A percentile compares a stretch with the other conserved stretches of the same genome.
Conservation (phyloP, 148 eudicot genomes). For the Hydrangea macrophylla region DNA sequence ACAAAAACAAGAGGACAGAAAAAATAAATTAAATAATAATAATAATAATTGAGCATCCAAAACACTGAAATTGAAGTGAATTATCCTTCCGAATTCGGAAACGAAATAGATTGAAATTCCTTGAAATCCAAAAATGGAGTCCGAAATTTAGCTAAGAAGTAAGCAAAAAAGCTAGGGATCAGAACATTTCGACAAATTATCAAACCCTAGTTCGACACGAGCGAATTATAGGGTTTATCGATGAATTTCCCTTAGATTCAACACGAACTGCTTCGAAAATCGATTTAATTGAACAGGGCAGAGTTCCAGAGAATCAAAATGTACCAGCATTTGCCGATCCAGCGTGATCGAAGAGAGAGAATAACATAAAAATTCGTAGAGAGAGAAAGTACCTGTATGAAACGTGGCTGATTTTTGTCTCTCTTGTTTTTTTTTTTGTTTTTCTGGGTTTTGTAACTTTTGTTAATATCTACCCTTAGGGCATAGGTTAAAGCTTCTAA, state of each 20-base stretch:
- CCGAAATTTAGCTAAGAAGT: conserved; percentile 12
- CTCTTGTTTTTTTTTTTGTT: conserved; percentile 9
- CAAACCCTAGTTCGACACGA: conserved; percentile 44
- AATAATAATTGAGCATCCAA: conserved; percentile 5
- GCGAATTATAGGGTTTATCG: conserved; percentile 37
- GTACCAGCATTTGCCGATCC: conserved; percentile 56
- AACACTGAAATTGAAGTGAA: conserved; percentile 10
- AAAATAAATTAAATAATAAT: too few relatives aligned
- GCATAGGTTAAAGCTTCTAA: too few relatives aligned
- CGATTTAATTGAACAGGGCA: conserved; percentile 3
- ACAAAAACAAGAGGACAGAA: neutral
- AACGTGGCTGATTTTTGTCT: conserved; percentile 19
- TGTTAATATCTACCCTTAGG: too few relatives aligned
- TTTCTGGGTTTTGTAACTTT: too few relatives aligned
- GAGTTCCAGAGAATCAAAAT: conserved; percentile 7
- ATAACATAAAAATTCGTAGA: conserved; percentile 16
- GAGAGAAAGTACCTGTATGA: conserved; percentile 28
- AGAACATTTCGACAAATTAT: conserved; percentile 9
- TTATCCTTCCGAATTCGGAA: neutral
- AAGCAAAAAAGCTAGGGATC: conserved; percentile 13
- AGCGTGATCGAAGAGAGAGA: conserved; percentile 26
- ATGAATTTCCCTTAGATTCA: conserved; percentile 13
- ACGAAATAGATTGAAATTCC: conserved; percentile 13
- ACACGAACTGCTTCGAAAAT: conserved; percentile 14
- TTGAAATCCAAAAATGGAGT: conserved; percentile 25